Evolutionary conservation across 305 asterid genomes (phyloP), one percentile per base, ranked within the genome.

Genomic region (Plantago lanceolata): DNA sequence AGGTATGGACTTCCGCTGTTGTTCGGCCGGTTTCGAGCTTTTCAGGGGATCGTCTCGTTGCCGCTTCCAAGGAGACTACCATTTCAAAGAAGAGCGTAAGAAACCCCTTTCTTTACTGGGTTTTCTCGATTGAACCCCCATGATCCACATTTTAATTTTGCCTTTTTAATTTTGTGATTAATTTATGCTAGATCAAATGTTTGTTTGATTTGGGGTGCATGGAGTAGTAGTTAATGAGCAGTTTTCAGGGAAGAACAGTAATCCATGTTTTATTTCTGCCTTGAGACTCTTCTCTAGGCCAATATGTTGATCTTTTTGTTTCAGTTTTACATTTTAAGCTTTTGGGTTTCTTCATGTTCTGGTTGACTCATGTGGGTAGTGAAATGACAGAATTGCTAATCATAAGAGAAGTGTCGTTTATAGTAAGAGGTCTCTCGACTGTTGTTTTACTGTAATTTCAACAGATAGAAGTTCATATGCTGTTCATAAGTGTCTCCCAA

Each of bases 31-130:
- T n/a, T n/a, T n/a, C n/a, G n/a, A n/a, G n/a, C n/a, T n/a, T n/a
- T n/a, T 65, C 89, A 86, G 78, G 86, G 68, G 95, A 88, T 88
- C 90, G 95, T 31, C 76, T 91, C 48, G 97, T 53, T 80, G 71
- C 68, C 80, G 72, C 55, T 80, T 85, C 19, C 97, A 91, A 76
- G 95, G 94, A 37, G 73, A 74, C 65, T 76, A 78, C 70, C 81
- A 71, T 63, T 51, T 84, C 57, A 81, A 79, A 68, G 97, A 88
- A 73, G 86, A 79, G 8, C 20, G 96, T 91, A 70, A 62, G 70
- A 45, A 52, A 4, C 19, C 43, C 48, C 63, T 55, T 37, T 17
- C 43, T 20, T 19, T 0, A 7, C 28, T 40, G 47, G 47, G 16
- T 40, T 40, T 33, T 40, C 12, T 12, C 16, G 47, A 40, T 40